These are phyloP conservation scores for Crithidia mellificae DNA, from an alignment of 208 protist genomes.

Conservation along the genomic window DNA sequence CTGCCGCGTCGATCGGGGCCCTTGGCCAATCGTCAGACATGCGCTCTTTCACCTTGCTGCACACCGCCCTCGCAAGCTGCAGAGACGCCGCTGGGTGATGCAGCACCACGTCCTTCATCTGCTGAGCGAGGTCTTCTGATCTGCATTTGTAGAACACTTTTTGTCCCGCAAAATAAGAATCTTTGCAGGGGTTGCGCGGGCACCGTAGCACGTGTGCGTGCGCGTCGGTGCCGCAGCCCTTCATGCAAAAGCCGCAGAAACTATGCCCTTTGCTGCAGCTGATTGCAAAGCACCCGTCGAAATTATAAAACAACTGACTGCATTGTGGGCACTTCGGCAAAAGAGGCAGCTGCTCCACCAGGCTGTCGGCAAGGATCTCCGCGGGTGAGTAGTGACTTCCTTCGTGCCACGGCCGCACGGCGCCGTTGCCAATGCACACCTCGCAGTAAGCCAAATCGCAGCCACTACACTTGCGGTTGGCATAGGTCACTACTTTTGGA, in stretches of 20 bases:
- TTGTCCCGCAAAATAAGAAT: not conserved
- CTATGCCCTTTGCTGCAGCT: conserved; percentile 14
- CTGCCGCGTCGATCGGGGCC: not conserved
- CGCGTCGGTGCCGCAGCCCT: conserved; percentile 12
- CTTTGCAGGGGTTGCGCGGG: not conserved
- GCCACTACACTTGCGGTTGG: conserved; percentile 11
- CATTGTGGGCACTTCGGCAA: conserved; percentile 24
- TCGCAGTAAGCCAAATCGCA: conserved; percentile 14
- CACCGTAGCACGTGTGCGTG: conserved; percentile 5
- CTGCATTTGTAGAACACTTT: not conserved
- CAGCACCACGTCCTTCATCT: conserved; percentile 4
- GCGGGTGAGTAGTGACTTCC: not conserved
- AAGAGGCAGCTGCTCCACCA: conserved; percentile 16
- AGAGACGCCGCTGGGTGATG: not conserved
- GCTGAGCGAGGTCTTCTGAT: conserved; percentile 4
- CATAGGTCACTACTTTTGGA: conserved; percentile 5
- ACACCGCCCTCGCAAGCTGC: not conserved
- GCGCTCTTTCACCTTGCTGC: not conserved
- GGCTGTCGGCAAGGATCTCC: not conserved
- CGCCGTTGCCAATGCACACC: conserved; percentile 1
- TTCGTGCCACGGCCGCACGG: conserved; percentile 6
- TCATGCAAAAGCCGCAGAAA: conserved; percentile 33
- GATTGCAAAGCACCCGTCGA: conserved; percentile 32
- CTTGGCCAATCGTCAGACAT: conserved; percentile 17
- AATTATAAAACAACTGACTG: conserved; percentile 17